Evolutionary conservation across 2,329 filamentous ascomycete species (phyloP), one percentile per base, ranked within the genome.

Genomic region (Colletotrichum theobromicola): DNA sequence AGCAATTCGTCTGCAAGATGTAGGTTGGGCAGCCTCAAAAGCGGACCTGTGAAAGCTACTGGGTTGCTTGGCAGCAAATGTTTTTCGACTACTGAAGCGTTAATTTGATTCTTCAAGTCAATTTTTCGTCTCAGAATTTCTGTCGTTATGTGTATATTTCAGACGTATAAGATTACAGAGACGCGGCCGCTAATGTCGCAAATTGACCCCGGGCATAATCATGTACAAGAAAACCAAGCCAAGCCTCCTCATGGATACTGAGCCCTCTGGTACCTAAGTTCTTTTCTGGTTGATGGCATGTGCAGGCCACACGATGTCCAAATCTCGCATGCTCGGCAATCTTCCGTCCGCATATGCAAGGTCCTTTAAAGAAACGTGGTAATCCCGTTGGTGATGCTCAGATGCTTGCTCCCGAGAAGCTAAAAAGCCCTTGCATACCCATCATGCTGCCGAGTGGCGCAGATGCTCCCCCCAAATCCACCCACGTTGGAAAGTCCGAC

Each of bases 111-210:
- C n/a, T 1, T 50, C 0, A 7, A 13, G 13, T 21, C 10, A 21
- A 21, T 12, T 21, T 0, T 50, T 7, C 21, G 24, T 12, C 0
- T 50, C 0, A 10, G n/a, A 0, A 3, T 13, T 50, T 21, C n/a
- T 50, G 42, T 50, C 42, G 7, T 21, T 4, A 21, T 50, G n/a
- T 13, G 13, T 0, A 12, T 50, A 50, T 50, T 50, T 6, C 0
- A 1, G 10, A n/a, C 24, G 42, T 13, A 50, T 50, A 50, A n/a
- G 21, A 0, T 0, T 50, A 7, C 42, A 50, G 2, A 50, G 12
- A n/a, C 42, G 42, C 42, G n/a, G 42, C 24, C 42, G 0, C n/a
- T n/a, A 7, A 12, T 4, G 12, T n/a, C 42, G 2, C 1, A 21
- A 50, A 12, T 50, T 24, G 0, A 0, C 21, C 13, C 5, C n/a